These are phyloP conservation scores for Pythium volutum DNA, from an alignment of 352 stramenopile genomes.

Conservation along the genomic window DNA sequence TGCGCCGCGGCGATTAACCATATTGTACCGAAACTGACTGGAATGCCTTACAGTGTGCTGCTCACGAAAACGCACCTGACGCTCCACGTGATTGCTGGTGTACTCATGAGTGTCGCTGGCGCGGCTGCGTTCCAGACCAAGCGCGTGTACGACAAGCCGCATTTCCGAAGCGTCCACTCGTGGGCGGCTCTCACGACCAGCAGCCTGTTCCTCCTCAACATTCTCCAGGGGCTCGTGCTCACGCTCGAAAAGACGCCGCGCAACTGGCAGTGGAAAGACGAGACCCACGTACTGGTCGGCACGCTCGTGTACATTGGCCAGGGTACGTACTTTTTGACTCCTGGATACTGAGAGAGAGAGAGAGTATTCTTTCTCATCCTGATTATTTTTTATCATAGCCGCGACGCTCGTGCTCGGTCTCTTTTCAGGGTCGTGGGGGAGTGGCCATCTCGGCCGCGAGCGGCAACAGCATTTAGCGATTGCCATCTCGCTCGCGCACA, in stretches of 20 bases:
- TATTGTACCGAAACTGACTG: background rate
- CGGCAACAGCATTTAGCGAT: slow-evolving; percentile 50
- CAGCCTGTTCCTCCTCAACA: slow-evolving; percentile 61
- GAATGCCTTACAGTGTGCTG: slow-evolving; percentile 33
- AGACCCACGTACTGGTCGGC: slow-evolving; percentile 60
- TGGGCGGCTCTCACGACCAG: slow-evolving; percentile 50
- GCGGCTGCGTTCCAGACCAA: slow-evolving; percentile 40
- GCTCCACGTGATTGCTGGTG: slow-evolving; percentile 38
- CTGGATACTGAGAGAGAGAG: background rate
- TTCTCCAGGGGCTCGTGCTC: slow-evolving; percentile 54
- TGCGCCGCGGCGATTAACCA: too few relatives aligned
- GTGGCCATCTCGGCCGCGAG: slow-evolving; percentile 25
- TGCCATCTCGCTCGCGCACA: slow-evolving; percentile 44
- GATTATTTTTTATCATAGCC: slow-evolving; percentile 25
- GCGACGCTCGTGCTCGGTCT: slow-evolving; percentile 50
- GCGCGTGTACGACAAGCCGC: slow-evolving; percentile 21
- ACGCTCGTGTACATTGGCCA: slow-evolving; percentile 55
- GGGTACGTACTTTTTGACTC: slow-evolving; percentile 17
- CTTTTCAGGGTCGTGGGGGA: slow-evolving; percentile 42
- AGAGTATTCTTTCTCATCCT: background rate
- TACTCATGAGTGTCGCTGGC: slow-evolving; percentile 40
- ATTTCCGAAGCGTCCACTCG: slow-evolving; percentile 50
- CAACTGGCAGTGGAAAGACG: slow-evolving; percentile 76
- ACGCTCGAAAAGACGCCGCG: slow-evolving; percentile 47
- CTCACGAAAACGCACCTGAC: slow-evolving; percentile 58